These are phyloP conservation scores for Sporothrix euskadiensis DNA, from an alignment of 2,329 filamentous ascomycete species.

Conservation along the genomic window DNA sequence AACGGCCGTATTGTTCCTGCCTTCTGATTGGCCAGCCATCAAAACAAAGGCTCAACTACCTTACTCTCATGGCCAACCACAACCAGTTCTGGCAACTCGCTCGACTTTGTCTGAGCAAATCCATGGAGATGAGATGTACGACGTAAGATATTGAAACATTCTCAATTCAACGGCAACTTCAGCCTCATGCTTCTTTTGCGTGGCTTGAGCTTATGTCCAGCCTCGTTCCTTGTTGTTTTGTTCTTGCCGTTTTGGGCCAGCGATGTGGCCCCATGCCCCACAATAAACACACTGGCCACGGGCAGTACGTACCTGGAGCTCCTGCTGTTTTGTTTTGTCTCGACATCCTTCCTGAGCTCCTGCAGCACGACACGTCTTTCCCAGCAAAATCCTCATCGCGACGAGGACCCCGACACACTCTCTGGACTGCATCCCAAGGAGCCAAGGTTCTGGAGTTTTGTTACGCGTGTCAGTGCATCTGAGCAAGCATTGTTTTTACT, in stretches of 20 bases:
- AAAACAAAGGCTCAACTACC: conserved; percentile 24
- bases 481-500: conserved; percentile 22
- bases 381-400: conserved; percentile 10
- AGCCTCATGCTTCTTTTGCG: background rate
- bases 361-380: conserved; percentile 27
- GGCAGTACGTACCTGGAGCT: background rate
- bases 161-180: background rate
- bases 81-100: background rate
- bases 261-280: conserved; percentile 18
- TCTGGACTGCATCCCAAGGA: background rate
- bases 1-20: background rate
- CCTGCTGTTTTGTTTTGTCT: conserved; percentile 28
- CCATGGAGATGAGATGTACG: too few species aligned
- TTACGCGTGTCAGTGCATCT: background rate
- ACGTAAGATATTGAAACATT: background rate
- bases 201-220: background rate
- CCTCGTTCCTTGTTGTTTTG: conserved; percentile 24
- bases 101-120: too few species aligned
- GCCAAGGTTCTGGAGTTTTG: background rate
- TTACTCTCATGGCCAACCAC: background rate
- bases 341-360: background rate
- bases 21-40: conserved; percentile 26
- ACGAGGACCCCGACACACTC: background rate
- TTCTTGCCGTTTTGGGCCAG: conserved; percentile 26
- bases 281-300: conserved; percentile 2